phyloP scores from a whole-genome alignment of 78 protist genomes.

The Pigoraptor vietnamica region DNA sequence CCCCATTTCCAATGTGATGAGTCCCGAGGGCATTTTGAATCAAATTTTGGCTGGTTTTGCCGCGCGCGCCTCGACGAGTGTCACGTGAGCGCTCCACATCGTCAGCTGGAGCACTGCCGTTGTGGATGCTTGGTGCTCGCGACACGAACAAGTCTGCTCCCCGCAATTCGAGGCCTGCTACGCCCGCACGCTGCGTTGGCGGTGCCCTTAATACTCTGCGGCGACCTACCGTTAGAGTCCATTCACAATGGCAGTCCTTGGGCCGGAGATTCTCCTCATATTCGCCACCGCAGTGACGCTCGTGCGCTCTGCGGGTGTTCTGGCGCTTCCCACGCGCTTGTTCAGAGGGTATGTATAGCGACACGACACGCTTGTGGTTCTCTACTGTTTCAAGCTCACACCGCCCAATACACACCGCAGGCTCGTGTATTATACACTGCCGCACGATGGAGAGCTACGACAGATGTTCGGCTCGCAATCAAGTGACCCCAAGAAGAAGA shows the following conservation, averaged over 20 bases:
- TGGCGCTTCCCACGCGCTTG: not conserved
- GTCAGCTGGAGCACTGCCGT: too few species aligned
- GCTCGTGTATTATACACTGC: not conserved
- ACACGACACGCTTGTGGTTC: not conserved
- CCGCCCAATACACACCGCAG: not conserved
- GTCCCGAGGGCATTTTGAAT: too few species aligned
- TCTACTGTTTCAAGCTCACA: not conserved
- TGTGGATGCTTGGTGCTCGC: too few species aligned
- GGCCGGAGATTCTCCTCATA: not conserved
- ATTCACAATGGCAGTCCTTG: not conserved
- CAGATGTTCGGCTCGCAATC: not conserved
- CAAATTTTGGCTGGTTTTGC: too few species aligned
- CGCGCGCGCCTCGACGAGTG: too few species aligned
- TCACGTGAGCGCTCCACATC: too few species aligned
- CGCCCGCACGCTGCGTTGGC: too few species aligned
- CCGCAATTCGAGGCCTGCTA: too few species aligned
- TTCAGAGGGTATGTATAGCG: not conserved
- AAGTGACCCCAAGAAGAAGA: not conserved
- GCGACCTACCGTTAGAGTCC: too few species aligned
- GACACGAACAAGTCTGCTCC: too few species aligned
- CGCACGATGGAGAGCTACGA: not conserved
- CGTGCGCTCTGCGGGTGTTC: not conserved
- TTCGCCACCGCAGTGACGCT: not conserved
- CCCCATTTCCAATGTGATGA: too few species aligned
- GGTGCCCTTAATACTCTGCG: not conserved